Evolutionary conservation across 2,329 filamentous ascomycete genomes (phyloP).

Genomic region (Bipolaris gigantea): DNA sequence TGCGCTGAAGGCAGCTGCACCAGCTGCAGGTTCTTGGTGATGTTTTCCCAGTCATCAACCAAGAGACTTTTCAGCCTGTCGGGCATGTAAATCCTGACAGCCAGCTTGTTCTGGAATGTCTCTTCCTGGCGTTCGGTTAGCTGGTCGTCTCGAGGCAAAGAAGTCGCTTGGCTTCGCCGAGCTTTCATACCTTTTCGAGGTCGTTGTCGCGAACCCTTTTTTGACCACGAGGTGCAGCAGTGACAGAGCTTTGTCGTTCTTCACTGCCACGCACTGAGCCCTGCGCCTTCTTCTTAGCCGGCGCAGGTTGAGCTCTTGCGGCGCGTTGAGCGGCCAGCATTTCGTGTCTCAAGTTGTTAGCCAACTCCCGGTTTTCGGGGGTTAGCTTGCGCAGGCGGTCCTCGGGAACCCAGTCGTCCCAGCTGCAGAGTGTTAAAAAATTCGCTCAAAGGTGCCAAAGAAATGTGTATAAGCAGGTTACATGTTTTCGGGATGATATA

Average conservation of each 20-base stretch:
- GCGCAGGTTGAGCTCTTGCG: conserved; percentile 48
- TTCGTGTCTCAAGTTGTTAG: conserved; percentile 70
- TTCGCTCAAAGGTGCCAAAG: not conserved
- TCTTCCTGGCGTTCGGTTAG: conserved; percentile 68
- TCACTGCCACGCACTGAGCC: conserved; percentile 74
- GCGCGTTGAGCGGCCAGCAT: conserved; percentile 61
- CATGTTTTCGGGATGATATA: not conserved
- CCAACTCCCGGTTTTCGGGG: conserved; percentile 91
- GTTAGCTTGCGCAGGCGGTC: conserved; percentile 93
- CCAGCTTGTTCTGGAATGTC: conserved; percentile 77
- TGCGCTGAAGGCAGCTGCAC: conserved; percentile 79
- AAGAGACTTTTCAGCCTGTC: conserved; percentile 89
- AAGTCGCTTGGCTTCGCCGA: not conserved
- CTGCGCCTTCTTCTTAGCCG: conserved; percentile 59
- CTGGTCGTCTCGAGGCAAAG: too few species aligned
- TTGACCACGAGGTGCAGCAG: conserved; percentile 64
- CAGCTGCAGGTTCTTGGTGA: conserved; percentile 91
- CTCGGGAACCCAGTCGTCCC: conserved; percentile 97
- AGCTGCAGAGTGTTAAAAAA: conserved; percentile 54
- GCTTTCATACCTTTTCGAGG: conserved; percentile 68
- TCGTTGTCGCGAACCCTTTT: conserved; percentile 79
- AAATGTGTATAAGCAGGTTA: not conserved
- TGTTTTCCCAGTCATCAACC: conserved; percentile 98
- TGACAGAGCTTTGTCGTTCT: conserved; percentile 66
- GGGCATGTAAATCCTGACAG: conserved; percentile 82